Evolutionary conservation across 1,139 yeast genomes (phyloP), one percentile per base, ranked within the genome.

Genomic region (Saccharomycopsis hybrid): DNA sequence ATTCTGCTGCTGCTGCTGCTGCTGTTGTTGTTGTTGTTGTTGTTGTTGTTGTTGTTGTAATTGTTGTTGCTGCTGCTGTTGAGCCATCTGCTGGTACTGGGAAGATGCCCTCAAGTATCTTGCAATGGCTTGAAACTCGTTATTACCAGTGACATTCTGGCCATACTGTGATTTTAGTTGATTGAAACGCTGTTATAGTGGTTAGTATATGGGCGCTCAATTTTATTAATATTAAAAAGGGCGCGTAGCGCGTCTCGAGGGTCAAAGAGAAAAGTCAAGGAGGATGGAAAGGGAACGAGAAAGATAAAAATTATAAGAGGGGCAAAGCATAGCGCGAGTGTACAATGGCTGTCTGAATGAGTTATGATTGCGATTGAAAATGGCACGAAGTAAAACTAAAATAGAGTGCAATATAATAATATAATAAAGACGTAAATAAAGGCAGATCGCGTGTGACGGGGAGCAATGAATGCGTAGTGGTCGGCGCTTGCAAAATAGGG

Each of bases 141-240:
- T 81, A 35, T 78, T 77, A 55, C 75, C 76, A 8, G 73, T 72
- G 1, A 81, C 86, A 56, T 74, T 78, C 44, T 79, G 84, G n/a
- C 86, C 85, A 59, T 70, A 78, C 59, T 80, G 83, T 50, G 72
- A 71, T 53, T 78, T 73, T 57, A 81, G 67, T 60, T 77, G 82
- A 29, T 44, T 44, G 44, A 41, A 42, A 3, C 51, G 48, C 54
- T 50, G 41, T 18, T 18, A 5, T 27, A 8, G 18, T 18, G 18
- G 18, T 18, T 18, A 18, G 18, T 18, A n/a, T 18, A 18, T 8
- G 18, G 13, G 36, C 9, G 18, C 11, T 25, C 9, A 43, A 28
- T 25, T 32, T 11, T 11, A 24, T 8, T 18, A 3, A 4, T 33
- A 9, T 25, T 5, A 35, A 8, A 33, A 32, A 13, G 28, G 24